Evolutionary conservation across 768 basidiomycete genomes (phyloP).

Genomic region (Mycena latifolia): DNA sequence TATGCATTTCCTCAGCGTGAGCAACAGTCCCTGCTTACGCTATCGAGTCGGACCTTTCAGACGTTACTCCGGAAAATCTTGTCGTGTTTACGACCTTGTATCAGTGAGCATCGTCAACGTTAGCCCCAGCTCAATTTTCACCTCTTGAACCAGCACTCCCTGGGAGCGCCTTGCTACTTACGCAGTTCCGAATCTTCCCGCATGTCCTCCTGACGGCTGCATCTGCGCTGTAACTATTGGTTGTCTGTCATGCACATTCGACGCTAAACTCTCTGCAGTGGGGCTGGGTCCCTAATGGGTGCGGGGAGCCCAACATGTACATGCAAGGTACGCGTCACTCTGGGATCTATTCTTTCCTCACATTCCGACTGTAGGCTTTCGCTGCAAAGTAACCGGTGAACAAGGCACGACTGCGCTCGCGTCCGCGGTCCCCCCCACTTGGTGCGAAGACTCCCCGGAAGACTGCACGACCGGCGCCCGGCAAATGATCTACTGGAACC

Average conservation of each 20-base stretch:
- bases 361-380: slow-evolving; percentile 34
- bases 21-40: not conserved
- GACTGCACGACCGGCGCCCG: slow-evolving; percentile 55
- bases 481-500: slow-evolving; percentile 61
- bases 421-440: slow-evolving; percentile 50
- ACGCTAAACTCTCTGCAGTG: slow-evolving; percentile 43
- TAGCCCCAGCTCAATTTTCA: not conserved
- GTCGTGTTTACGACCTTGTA: slow-evolving; percentile 58
- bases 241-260: not conserved
- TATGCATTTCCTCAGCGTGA: not conserved
- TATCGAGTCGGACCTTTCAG: slow-evolving; percentile 48
- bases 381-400: slow-evolving; percentile 53
- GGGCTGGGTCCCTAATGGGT: slow-evolving; percentile 56
- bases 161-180: slow-evolving; percentile 59
- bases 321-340: slow-evolving; percentile 45
- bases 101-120: slow-evolving; percentile 43
- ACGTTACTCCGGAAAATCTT: slow-evolving; percentile 57
- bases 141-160: slow-evolving; percentile 49
- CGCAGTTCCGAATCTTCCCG: slow-evolving; percentile 56
- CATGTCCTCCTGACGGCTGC: slow-evolving; percentile 58
- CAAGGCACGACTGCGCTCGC: slow-evolving; percentile 47
- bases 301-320: slow-evolving; percentile 61
- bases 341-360: not conserved
- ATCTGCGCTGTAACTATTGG: slow-evolving; percentile 53
- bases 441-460: slow-evolving; percentile 52